Base-by-base conservation (phyloP, 495 filamentous ascomycete species). In the Penicillium pulvis region DNA sequence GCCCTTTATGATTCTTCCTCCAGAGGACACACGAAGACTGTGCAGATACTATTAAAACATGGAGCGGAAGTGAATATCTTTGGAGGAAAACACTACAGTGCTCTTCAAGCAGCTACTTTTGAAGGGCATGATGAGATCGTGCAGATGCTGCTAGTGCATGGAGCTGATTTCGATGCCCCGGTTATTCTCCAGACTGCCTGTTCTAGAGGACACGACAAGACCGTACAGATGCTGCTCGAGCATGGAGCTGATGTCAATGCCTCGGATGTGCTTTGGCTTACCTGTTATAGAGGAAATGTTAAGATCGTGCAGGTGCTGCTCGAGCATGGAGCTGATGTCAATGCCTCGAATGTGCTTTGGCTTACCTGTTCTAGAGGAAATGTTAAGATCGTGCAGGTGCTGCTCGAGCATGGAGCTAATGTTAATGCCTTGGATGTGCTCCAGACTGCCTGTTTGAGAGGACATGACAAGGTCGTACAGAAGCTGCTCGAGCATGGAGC, bases 91-190 rank as follows among this genome's bases (percentile, higher is more conserved):
- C 43, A 53, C 24, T 20, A 35, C 0, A 43, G 26, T 39, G 30
- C 49, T 7, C 28, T 50, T 6, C 47, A 50, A 17, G 49, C 49
- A 19, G 28, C 49, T 17, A 56, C 60, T 5, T 17, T 11, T 12
- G 49, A 58, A 17, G 66, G 70, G 1, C 58, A 71, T 53, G 1
- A n/a, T 14, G 12, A 4, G 11, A 39, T 33, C 31, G 31, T 11
- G 11, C 31, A 33, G 5, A 33, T 33, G 31, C 31, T 33, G 41
- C 41, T 44, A 3, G 41, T 12, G 41, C 16, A 16, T 12, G 41
- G 41, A 2, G 41, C 41, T 11, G 19, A 44, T n/a, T 0, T 44
- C 41, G 17, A 44, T 14, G 31, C 31, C 31, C 6, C 7, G 31
- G 31, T 0, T 8, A 6, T 11, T 1, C 31, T 33, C 31, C 31